Base-by-base conservation (phyloP, 768 basidiomycete genomes). In the Serendipita sp. region DNA sequence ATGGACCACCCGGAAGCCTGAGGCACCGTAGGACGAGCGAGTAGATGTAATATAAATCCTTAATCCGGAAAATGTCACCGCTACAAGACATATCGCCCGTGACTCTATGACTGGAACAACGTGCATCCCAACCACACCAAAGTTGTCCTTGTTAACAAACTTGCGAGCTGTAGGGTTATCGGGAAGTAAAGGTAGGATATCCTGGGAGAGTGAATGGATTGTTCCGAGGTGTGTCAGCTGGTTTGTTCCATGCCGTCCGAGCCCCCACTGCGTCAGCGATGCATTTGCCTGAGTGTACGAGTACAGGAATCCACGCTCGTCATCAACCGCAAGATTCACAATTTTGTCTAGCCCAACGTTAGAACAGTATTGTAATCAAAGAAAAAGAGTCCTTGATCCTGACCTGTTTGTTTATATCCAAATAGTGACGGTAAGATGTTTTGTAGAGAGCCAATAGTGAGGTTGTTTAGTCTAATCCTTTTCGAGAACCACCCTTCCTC, bases 401-500 rank as follows among this genome's bases (percentile, higher is more conserved):
- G 24, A 60, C 56, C 56, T 4, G 56, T 11, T 60, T 60, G 56
- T 35, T 60, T 32, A 37, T 60, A 60, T n/a, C 56, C 34, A 35
- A 60, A 63, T 5, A 63, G 7, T 24, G 85, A 80, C 53, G 92
- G 92, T 30, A 94, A 77, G 62, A 92, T 78, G 71, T 88, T 91
- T 68, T 85, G 83, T 64, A 91, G 79, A 15, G 86, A 81, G 47
- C 88, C 83, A 45, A 89, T 80, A 18, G 92, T 90, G 70, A 93
- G 90, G 70, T 96, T 95, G 71, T 90, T 80, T 64, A 98, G 78
- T 68, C 88, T 84, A 24, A 90, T 83, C 60, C 85, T 81, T 73
- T 92, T 91, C 48, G 85, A 86, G 75, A 96, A 95, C 92, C 92
- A 95, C 0, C 89, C 87, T 70, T 93, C 89, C 67, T 81, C 87